Conservation (phyloP, 1,284 basidiomycete species). For the Tilletia caries region DNA sequence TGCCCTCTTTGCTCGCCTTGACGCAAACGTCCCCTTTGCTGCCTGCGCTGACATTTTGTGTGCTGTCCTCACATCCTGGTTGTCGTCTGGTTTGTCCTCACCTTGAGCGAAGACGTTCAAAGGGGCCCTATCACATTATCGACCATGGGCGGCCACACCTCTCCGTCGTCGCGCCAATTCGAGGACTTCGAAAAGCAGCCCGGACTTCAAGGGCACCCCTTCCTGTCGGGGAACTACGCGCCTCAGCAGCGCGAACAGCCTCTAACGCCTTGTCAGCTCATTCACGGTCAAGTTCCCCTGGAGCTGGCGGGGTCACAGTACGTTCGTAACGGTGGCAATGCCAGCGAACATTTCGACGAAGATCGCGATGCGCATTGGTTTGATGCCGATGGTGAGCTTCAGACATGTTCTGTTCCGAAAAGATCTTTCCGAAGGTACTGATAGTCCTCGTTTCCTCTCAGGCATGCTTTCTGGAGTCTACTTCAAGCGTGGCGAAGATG, state of each 20-base stretch:
- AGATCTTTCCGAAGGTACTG: not conserved
- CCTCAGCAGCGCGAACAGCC: constrained; percentile 48
- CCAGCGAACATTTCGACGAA: constrained; percentile 38
- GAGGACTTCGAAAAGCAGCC: not conserved
- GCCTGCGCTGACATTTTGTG: too few species aligned
- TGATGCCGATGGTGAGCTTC: constrained; percentile 37
- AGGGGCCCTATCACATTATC: not conserved
- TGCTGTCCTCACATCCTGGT: too few species aligned
- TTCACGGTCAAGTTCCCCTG: constrained; percentile 42
- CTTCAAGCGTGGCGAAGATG: constrained; percentile 46
- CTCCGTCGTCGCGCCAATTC: not conserved
- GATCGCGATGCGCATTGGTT: constrained; percentile 52
- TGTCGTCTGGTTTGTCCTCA: too few species aligned
- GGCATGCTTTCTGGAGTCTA: constrained; percentile 59
- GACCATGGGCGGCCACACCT: too few species aligned
- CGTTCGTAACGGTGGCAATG: constrained; percentile 59
- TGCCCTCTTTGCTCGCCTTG: too few species aligned
- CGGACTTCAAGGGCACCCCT: constrained; percentile 39
- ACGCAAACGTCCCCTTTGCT: too few species aligned
- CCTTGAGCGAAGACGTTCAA: too few species aligned
- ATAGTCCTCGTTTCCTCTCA: not conserved
- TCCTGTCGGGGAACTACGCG: constrained; percentile 52
- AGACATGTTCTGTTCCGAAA: not conserved
- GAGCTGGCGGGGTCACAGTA: constrained; percentile 55
- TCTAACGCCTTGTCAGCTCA: constrained; percentile 42